Evolutionary conservation across 2,329 filamentous ascomycete genomes (phyloP).

Genomic region (Alternaria atra): DNA sequence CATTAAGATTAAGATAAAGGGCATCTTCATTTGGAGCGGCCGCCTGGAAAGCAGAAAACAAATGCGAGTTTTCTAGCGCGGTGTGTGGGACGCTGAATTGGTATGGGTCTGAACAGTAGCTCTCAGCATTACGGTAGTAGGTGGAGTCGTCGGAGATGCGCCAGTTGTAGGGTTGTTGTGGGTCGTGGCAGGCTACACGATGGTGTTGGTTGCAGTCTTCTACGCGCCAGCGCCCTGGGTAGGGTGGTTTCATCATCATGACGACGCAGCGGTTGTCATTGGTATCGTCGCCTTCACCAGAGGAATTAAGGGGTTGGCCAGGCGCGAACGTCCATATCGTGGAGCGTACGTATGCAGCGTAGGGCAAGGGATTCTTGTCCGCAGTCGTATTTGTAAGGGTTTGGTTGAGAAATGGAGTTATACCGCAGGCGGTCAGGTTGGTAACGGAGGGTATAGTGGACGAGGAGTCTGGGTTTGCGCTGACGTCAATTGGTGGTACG

Average conservation of each 20-base stretch:
- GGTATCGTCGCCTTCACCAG: constrained; percentile 33
- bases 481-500: constrained; percentile 27
- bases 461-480: constrained; percentile 34
- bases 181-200: constrained; percentile 66
- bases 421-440: constrained; percentile 65
- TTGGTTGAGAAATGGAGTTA: constrained; percentile 67
- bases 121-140: constrained; percentile 56
- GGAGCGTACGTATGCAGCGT: constrained; percentile 61
- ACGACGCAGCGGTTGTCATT: constrained; percentile 63
- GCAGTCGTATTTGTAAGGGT: constrained; percentile 64
- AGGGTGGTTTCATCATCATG: constrained; percentile 57
- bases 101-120: constrained; percentile 59
- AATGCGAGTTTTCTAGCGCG: constrained; percentile 69
- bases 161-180: constrained; percentile 66
- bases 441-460: constrained; percentile 38
- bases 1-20: constrained; percentile 70
- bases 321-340: constrained; percentile 69
- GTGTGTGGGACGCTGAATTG: constrained; percentile 67
- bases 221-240: constrained; percentile 66
- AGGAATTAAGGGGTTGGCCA: constrained; percentile 63
- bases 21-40: constrained; percentile 19
- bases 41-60: constrained; percentile 50
- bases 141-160: constrained; percentile 55
- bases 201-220: constrained; percentile 63
- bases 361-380: constrained; percentile 56